Conservation (phyloP, 108 stramenopile genomes). For the Cylindrotheca closterium region DNA sequence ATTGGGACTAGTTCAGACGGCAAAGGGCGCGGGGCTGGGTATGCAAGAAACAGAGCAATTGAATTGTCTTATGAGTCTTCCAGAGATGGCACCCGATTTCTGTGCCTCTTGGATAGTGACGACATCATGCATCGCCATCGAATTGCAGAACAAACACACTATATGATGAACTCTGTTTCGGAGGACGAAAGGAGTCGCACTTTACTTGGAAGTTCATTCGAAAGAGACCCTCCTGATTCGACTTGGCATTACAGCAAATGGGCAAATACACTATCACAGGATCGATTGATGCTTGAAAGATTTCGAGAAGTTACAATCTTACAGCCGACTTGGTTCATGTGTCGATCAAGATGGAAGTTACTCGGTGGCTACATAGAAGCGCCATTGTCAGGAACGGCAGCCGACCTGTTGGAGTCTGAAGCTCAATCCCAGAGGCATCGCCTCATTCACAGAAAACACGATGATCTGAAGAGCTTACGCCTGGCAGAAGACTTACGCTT, state of each 20-base stretch:
- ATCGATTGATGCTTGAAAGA: constrained; percentile 70
- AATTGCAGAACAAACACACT: constrained; percentile 66
- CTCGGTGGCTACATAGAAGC: constrained; percentile 85
- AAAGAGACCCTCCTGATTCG: constrained; percentile 74
- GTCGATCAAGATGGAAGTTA: constrained; percentile 43
- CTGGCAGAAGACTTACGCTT: constrained; percentile 90
- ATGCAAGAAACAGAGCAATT: constrained; percentile 79
- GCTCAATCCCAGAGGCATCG: constrained; percentile 3
- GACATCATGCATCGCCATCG: constrained; percentile 77
- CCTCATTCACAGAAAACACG: constrained; percentile 45
- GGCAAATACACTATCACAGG: constrained; percentile 80
- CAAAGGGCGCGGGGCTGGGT: constrained; percentile 68
- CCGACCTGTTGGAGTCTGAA: not conserved
- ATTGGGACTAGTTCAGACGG: constrained; percentile 34
- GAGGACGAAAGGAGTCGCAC: constrained; percentile 33
- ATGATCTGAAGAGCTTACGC: constrained; percentile 44
- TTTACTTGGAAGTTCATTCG: constrained; percentile 80
- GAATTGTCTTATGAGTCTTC: constrained; percentile 20
- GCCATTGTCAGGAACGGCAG: constrained; percentile 12
- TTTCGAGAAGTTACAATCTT: constrained; percentile 88
- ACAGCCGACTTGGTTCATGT: constrained; percentile 90
- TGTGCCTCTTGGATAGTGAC: constrained; percentile 81
- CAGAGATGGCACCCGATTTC: constrained; percentile 32
- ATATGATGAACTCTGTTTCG: constrained; percentile 39
- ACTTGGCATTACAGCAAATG: constrained; percentile 89